Conservation (phyloP, 179 eudicot species). For the Corrigiola litoralis region DNA sequence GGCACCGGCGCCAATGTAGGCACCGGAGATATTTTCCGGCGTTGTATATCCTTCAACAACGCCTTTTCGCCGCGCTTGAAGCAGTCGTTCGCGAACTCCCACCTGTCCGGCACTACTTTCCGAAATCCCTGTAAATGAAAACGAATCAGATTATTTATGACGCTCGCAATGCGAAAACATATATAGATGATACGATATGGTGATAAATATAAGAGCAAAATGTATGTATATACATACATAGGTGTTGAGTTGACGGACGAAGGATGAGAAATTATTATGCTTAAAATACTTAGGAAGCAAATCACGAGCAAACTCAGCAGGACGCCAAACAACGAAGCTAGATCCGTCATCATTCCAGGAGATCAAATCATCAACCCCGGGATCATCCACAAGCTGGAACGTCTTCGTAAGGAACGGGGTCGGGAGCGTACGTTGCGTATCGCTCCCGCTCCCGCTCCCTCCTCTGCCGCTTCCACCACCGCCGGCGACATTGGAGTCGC, state of each 20-base stretch:
- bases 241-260: slow-evolving; percentile 44
- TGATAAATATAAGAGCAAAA: background rate
- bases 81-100: slow-evolving; percentile 78
- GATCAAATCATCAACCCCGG: slow-evolving; percentile 32
- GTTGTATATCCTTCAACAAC: slow-evolving; percentile 62
- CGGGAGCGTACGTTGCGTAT: slow-evolving; percentile 35
- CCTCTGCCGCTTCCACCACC: slow-evolving; percentile 1
- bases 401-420: slow-evolving; percentile 42
- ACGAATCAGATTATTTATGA: background rate
- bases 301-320: slow-evolving; percentile 49
- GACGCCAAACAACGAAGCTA: slow-evolving; percentile 42
- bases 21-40: slow-evolving; percentile 54
- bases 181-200: background rate
- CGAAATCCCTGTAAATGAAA: slow-evolving; percentile 64
- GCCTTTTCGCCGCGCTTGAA: slow-evolving; percentile 59
- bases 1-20: slow-evolving; percentile 12
- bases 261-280: slow-evolving; percentile 45
- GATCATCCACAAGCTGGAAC: slow-evolving; percentile 40
- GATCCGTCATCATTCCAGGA: slow-evolving; percentile 46
- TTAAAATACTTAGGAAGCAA: slow-evolving; percentile 42
- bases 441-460: slow-evolving; percentile 22
- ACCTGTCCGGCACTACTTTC: slow-evolving; percentile 63
- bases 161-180: background rate
- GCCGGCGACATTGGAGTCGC: slow-evolving; percentile 20
- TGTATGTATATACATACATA: slow-evolving; percentile 17